Evolutionary conservation across 768 basidiomycete genomes (phyloP).

Genomic region (Suillus cothurnatus): DNA sequence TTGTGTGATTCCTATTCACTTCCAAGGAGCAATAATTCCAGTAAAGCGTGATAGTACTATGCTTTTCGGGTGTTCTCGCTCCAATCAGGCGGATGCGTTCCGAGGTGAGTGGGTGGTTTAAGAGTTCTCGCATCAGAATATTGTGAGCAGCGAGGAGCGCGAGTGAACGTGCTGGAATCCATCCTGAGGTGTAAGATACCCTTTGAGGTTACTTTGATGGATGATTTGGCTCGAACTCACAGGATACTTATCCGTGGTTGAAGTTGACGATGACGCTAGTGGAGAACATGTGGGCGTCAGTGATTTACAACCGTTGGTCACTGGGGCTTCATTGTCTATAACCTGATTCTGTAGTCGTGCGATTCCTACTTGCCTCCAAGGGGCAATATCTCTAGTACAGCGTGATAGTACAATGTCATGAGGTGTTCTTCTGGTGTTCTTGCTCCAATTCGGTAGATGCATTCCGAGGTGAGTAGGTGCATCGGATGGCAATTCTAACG

Average conservation of each 20-base stretch:
- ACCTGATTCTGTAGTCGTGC: neutral
- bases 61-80: neutral
- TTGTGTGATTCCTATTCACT: neutral
- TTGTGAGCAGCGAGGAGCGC: constrained; percentile 86
- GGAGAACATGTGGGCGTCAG: neutral
- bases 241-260: constrained; percentile 3
- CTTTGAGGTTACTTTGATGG: neutral
- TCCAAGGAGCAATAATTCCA: neutral
- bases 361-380: neutral
- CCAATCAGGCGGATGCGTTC: neutral
- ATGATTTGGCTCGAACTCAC: constrained; percentile 38
- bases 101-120: neutral
- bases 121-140: constrained; percentile 38
- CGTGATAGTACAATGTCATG: neutral
- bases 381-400: neutral
- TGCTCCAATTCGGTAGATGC: neutral
- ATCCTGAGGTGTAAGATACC: constrained; percentile 71
- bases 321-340: neutral
- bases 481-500: neutral
- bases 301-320: neutral
- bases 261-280: neutral
- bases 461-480: neutral
- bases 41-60: neutral
- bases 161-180: constrained; percentile 93
- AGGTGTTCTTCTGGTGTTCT: neutral